Conservation (phyloP, 2,329 filamentous ascomycete species). For the Dothideomycetidae sp. region DNA sequence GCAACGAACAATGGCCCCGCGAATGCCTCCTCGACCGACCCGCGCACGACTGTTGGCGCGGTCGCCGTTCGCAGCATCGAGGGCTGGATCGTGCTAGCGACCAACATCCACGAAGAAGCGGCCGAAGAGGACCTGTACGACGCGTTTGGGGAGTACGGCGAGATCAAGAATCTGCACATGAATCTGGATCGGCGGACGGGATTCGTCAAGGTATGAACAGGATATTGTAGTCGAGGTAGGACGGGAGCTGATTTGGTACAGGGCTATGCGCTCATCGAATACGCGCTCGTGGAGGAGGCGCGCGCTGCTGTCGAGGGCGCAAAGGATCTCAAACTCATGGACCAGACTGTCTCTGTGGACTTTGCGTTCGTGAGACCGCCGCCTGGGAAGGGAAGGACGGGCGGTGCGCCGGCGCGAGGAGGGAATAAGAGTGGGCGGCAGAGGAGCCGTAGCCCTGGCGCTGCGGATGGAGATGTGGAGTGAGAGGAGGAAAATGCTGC, state of each 20-base stretch:
- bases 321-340: slow-evolving; percentile 62
- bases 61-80: slow-evolving; percentile 76
- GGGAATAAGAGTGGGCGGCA: slow-evolving; percentile 20
- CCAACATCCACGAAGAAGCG: slow-evolving; percentile 77
- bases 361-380: slow-evolving; percentile 76
- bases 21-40: slow-evolving; percentile 38
- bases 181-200: slow-evolving; percentile 71
- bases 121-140: slow-evolving; percentile 73
- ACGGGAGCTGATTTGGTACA: slow-evolving; percentile 22
- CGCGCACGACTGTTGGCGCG: slow-evolving; percentile 59
- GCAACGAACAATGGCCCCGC: no score
- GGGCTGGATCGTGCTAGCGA: slow-evolving; percentile 78
- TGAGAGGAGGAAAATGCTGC: background rate
- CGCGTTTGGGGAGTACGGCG: slow-evolving; percentile 68
- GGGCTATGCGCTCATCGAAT: slow-evolving; percentile 79
- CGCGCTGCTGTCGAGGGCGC: slow-evolving; percentile 69
- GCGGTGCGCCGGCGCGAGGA: slow-evolving; percentile 20
- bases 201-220: slow-evolving; percentile 63
- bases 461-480: no score
- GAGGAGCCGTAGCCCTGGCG: slow-evolving; percentile 31
- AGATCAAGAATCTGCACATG: slow-evolving; percentile 76
- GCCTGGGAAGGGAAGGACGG: slow-evolving; percentile 38
- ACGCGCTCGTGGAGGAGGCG: slow-evolving; percentile 63
- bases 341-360: slow-evolving; percentile 68
- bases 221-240: background rate